phyloP scores from a whole-genome alignment of 2,329 filamentous ascomycete genomes.

The Penicillium olsonii region DNA sequence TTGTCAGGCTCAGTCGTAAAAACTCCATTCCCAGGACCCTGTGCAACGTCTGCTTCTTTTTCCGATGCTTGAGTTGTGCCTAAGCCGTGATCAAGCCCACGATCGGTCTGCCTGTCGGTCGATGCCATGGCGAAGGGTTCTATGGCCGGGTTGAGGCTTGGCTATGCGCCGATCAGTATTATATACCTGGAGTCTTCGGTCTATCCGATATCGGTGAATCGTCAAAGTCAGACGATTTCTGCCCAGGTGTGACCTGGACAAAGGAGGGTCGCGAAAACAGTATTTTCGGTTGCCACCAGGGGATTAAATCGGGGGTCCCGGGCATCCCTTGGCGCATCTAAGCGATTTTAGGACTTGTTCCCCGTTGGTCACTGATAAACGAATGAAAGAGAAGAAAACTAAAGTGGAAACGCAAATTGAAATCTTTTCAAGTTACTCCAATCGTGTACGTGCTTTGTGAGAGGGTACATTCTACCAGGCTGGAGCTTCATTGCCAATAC shows the following conservation, averaged over 20 bases:
- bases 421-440: not conserved
- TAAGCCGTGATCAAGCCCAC: not conserved
- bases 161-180: not conserved
- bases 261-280: not conserved
- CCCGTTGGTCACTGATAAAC: not conserved
- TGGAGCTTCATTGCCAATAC: not conserved
- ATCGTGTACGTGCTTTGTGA: not conserved
- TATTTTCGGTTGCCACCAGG: not conserved
- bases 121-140: not conserved
- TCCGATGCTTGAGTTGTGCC: not conserved
- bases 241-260: not conserved
- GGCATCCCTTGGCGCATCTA: not conserved
- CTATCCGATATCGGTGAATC: slow-evolving; percentile 5
- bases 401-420: not conserved
- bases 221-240: not conserved
- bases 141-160: not conserved
- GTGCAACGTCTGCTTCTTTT: not conserved
- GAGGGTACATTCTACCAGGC: not conserved
- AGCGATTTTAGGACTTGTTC: not conserved
- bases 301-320: not conserved
- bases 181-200: not conserved
- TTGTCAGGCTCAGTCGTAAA: not conserved
- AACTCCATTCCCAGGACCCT: not conserved
- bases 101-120: not conserved
- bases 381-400: not conserved